These are phyloP conservation scores for Monsonia emarginata DNA, from an alignment of 441 rosid species.

Conservation along the genomic window DNA sequence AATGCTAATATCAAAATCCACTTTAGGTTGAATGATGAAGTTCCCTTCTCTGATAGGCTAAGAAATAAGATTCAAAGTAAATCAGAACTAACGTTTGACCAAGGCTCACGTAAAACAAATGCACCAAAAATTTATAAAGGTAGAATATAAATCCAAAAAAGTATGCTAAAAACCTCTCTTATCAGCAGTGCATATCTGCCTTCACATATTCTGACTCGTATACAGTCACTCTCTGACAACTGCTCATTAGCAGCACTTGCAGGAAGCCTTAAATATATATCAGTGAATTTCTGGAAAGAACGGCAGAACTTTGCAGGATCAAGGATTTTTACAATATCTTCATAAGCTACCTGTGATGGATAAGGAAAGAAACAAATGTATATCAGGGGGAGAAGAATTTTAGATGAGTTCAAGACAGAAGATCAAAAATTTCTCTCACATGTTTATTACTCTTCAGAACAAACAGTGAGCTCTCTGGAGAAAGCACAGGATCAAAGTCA, in stretches of 20 bases:
- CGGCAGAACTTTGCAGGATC: constrained; percentile 72
- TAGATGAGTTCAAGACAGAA: constrained; percentile 16
- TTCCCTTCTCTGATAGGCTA: constrained; percentile 98
- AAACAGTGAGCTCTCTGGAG: constrained; percentile 98
- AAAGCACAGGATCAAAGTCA: constrained; percentile 99
- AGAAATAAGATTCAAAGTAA: constrained; percentile 19
- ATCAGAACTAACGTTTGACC: constrained; percentile 16
- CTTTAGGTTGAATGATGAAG: constrained; percentile 98
- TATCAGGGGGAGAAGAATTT: constrained; percentile 20
- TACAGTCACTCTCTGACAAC: constrained; percentile 83
- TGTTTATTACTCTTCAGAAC: constrained; percentile 88
- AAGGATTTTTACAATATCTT: constrained; percentile 79
- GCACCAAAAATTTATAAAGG: neutral
- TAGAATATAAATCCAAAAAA: neutral
- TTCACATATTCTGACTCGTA: constrained; percentile 92
- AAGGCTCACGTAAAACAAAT: constrained; percentile 7
- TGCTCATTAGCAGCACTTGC: constrained; percentile 76
- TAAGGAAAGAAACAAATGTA: constrained; percentile 8
- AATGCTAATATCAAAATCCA: constrained; percentile 92
- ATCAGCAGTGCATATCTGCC: constrained; percentile 97
- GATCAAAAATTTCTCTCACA: constrained; percentile 35
- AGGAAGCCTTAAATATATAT: constrained; percentile 77
- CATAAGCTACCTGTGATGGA: constrained; percentile 60
- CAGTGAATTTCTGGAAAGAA: constrained; percentile 88
- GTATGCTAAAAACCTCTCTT: constrained; percentile 60